Base-by-base conservation (phyloP, 2,329 filamentous ascomycete species). In the Bipolaris cookei region DNA sequence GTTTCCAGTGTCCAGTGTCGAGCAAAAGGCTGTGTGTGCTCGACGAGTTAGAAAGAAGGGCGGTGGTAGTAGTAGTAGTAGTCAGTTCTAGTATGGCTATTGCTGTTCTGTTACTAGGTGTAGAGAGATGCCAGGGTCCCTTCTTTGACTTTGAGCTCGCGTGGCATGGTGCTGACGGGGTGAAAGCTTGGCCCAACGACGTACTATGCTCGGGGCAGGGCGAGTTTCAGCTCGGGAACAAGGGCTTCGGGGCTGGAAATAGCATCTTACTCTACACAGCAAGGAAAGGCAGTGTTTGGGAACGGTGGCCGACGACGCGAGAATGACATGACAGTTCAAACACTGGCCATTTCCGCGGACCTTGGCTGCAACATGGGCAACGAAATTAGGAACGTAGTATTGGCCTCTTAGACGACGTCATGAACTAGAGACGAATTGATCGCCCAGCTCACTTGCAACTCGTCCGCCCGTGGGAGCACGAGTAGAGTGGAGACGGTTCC, bases 141-240 rank as follows among this genome's bases (percentile, higher is more conserved):
- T 28, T 28, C 38, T 43, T 13, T 20, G 16, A 42, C 44, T 35
- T 42, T 37, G 6, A 42, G 28, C 34, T 39, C 16, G 28, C 43
- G 16, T 30, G 7, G 32, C 30, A 21, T 51, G 21, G 46, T 39
- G 23, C 23, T 35, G 41, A 28, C 25, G 21, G 20, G 37, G 18
- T n/a, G 8, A 46, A 56, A 52, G 53, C 53, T 56, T 56, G 48
- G 41, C 48, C 34, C 20, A 11, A 46, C 48, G 53, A 38, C 47
- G 39, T 28, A 23, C 28, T 13, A 23, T 45, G 53, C 53, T 41
- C 16, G 51, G 28, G 28, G 32, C 18, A 23, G 28, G 28, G 10
- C 28, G 11, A 21, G 53, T 56, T 56, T 52, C 48, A 46, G 48
- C 28, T 34, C 20, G 41, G 18, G 18, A 41, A 18, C 18, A 52